These are phyloP conservation scores for Quercus phellos DNA, from an alignment of 331 rosid species.

Conservation along the genomic window DNA sequence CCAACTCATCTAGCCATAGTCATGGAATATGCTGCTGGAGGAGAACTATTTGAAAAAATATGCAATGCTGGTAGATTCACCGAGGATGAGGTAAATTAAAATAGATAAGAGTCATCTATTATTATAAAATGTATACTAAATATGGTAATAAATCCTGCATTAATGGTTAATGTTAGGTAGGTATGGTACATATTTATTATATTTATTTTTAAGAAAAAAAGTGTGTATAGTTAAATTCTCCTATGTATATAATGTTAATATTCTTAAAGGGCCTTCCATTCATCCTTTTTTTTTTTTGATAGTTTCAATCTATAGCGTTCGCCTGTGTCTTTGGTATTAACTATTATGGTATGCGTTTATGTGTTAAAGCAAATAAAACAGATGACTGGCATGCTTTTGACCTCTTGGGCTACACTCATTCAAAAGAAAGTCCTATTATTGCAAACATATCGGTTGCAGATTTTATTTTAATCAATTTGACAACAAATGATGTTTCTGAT, in stretches of 20 bases:
- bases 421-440: background rate
- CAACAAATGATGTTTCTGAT: too few relatives aligned
- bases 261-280: slow-evolving; percentile 21
- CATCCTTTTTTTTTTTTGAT: background rate
- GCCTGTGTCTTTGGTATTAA: background rate
- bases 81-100: slow-evolving; percentile 75
- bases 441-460: too few relatives aligned
- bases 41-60: slow-evolving; percentile 92
- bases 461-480: too few relatives aligned
- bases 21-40: slow-evolving; percentile 98
- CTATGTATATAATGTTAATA: slow-evolving; percentile 1
- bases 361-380: background rate
- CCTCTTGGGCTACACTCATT: background rate
- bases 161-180: too few relatives aligned
- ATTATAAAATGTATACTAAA: too few relatives aligned
- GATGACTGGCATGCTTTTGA: slow-evolving; percentile 4
- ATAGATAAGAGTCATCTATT: background rate
- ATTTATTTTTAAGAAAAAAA: too few relatives aligned
- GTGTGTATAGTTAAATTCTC: too few relatives aligned
- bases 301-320: too few relatives aligned
- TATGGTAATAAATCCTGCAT: too few relatives aligned
- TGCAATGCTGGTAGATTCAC: slow-evolving; percentile 94
- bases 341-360: background rate
- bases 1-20: slow-evolving; percentile 86
- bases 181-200: too few relatives aligned